A percentile compares a stretch with the other conserved stretches of the same genome.
Conservation (phyloP, 108 stramenopile species). For the Discostella stelligeroides region DNA sequence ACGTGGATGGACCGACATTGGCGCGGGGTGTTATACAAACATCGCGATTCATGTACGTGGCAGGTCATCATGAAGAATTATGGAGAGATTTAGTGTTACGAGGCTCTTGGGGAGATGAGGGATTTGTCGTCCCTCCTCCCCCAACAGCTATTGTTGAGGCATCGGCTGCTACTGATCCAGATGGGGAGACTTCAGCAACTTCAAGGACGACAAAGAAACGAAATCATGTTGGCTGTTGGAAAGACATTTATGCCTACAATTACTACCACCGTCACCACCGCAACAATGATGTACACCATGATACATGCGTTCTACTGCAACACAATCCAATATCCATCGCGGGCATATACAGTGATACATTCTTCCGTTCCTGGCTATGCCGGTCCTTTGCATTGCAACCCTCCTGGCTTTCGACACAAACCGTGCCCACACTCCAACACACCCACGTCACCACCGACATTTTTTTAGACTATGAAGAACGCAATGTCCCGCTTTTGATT, state of each 20-base stretch:
- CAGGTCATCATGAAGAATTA: conserved; percentile 80
- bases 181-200: neutral
- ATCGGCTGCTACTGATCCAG: neutral
- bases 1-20: conserved; percentile 57
- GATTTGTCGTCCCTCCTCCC: conserved; percentile 30
- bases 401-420: conserved; percentile 51
- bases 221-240: conserved; percentile 46
- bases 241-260: conserved; percentile 57
- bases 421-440: conserved; percentile 37
- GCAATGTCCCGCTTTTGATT: conserved; percentile 72
- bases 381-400: conserved; percentile 75
- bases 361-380: conserved; percentile 82
- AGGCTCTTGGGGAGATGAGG: conserved; percentile 41
- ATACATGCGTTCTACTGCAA: conserved; percentile 5
- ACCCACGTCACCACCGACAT: conserved; percentile 42
- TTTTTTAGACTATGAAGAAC: conserved; percentile 71
- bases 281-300: neutral
- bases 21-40: conserved; percentile 43
- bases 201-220: neutral
- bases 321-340: conserved; percentile 72
- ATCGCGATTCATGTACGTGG: conserved; percentile 75
- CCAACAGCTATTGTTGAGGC: conserved; percentile 20
- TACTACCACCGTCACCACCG: conserved; percentile 11
- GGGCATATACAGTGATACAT: conserved; percentile 75
- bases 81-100: conserved; percentile 84